phyloP scores from a whole-genome alignment of 2,329 filamentous ascomycete genomes.

The Colletotrichum lentis region DNA sequence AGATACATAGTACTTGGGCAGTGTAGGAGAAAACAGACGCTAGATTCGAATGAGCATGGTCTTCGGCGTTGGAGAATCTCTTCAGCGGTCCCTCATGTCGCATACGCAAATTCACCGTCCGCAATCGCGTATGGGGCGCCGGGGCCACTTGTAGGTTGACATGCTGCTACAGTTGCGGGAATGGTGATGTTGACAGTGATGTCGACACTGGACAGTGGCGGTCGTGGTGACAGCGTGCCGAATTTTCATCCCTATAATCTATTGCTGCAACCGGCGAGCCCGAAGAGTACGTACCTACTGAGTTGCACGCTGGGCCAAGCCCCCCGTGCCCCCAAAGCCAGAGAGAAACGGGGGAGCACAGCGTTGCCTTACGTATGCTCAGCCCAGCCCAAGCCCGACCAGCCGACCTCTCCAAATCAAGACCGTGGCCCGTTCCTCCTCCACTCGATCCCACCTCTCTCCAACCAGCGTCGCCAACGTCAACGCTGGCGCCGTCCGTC shows the following conservation, averaged over 20 bases:
- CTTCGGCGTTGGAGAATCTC: constrained; percentile 1
- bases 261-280: constrained; percentile 21
- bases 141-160: constrained; percentile 15
- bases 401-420: constrained; percentile 32
- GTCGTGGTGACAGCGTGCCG: constrained; percentile 8
- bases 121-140: constrained; percentile 6
- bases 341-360: not conserved
- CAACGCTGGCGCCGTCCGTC: constrained; percentile 24
- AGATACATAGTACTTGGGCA: no score
- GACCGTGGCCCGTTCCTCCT: constrained; percentile 32
- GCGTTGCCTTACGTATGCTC: constrained; percentile 1
- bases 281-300: constrained; percentile 14
- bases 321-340: no score
- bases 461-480: constrained; percentile 35
- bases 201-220: no score
- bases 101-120: not conserved
- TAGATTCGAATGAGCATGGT: constrained; percentile 20
- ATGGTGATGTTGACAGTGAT: no score
- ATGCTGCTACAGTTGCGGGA: constrained; percentile 1
- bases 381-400: constrained; percentile 19
- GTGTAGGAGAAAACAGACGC: constrained; percentile 14
- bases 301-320: no score
- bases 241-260: not conserved
- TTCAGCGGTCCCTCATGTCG: constrained; percentile 5
- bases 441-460: constrained; percentile 23